phyloP scores from a whole-genome alignment of 305 asterid genomes.

The Fraxinus albicans region DNA sequence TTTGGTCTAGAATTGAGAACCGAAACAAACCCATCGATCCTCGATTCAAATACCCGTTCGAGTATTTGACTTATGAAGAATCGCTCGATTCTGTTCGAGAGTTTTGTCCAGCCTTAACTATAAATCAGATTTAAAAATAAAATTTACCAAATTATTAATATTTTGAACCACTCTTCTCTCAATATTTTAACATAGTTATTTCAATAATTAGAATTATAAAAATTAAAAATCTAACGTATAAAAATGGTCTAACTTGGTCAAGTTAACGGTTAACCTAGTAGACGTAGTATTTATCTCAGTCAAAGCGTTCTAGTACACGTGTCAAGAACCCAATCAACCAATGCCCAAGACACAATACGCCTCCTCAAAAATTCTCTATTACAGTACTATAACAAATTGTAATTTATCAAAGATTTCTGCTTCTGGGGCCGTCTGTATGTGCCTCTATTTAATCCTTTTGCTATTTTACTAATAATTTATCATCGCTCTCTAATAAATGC shows the following conservation, averaged over 20 bases:
- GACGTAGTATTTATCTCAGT: constrained; percentile 6
- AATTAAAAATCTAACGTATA: not conserved
- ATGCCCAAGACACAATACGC: constrained; percentile 23
- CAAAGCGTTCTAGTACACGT: constrained; percentile 37
- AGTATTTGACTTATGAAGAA: no score
- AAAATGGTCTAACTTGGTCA: not conserved
- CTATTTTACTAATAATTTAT: not conserved
- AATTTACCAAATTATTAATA: no score
- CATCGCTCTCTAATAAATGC: not conserved
- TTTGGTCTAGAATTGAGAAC: no score
- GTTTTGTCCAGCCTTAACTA: no score
- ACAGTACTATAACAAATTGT: not conserved
- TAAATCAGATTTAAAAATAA: no score
- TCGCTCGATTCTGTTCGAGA: no score
- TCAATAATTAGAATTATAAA: not conserved
- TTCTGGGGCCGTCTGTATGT: constrained; percentile 28
- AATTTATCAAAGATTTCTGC: constrained; percentile 7
- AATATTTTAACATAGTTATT: not conserved
- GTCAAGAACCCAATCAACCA: constrained; percentile 35
- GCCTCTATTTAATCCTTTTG: constrained; percentile 18
- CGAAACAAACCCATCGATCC: no score
- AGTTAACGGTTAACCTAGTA: not conserved
- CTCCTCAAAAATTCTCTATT: constrained; percentile 34
- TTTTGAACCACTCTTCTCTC: not conserved
- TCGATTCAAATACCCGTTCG: no score